phyloP scores from a whole-genome alignment of 1,284 basidiomycete species.

The Fomes fomentarius region DNA sequence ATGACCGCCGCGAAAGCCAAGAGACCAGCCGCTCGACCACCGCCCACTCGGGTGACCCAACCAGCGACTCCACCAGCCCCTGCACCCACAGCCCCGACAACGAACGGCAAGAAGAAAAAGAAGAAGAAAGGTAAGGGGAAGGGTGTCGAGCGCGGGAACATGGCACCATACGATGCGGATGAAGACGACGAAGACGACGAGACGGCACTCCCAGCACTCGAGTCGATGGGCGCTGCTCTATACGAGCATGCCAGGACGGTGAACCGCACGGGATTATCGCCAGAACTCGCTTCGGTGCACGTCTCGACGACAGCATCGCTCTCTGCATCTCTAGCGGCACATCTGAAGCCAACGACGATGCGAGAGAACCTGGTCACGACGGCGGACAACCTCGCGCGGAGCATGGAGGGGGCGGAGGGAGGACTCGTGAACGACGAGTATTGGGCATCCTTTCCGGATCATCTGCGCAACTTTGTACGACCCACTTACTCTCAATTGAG shows the following conservation, averaged over 20 bases:
- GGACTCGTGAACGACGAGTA: constrained; percentile 48
- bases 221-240: constrained; percentile 30
- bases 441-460: constrained; percentile 54
- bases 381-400: constrained; percentile 58
- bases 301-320: constrained; percentile 51
- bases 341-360: constrained; percentile 39
- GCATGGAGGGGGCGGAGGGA: constrained; percentile 50
- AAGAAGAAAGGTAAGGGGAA: constrained; percentile 53
- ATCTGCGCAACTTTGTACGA: constrained; percentile 57
- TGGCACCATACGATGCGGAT: constrained; percentile 19
- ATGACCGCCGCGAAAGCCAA: constrained; percentile 23
- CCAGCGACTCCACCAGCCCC: constrained; percentile 20
- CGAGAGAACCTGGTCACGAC: constrained; percentile 57
- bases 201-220: constrained; percentile 33
- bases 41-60: constrained; percentile 21
- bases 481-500: constrained; percentile 36
- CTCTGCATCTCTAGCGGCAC: constrained; percentile 40
- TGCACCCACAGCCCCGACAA: constrained; percentile 9
- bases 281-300: constrained; percentile 51
- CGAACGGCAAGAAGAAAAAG: constrained; percentile 40
- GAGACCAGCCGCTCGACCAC: constrained; percentile 16
- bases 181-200: constrained; percentile 36
- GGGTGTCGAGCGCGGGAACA: constrained; percentile 27
- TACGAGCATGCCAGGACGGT: constrained; percentile 28
- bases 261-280: constrained; percentile 41